Conservation (phyloP, 2,329 filamentous ascomycete genomes). For the Thielaviopsis punctulata region DNA sequence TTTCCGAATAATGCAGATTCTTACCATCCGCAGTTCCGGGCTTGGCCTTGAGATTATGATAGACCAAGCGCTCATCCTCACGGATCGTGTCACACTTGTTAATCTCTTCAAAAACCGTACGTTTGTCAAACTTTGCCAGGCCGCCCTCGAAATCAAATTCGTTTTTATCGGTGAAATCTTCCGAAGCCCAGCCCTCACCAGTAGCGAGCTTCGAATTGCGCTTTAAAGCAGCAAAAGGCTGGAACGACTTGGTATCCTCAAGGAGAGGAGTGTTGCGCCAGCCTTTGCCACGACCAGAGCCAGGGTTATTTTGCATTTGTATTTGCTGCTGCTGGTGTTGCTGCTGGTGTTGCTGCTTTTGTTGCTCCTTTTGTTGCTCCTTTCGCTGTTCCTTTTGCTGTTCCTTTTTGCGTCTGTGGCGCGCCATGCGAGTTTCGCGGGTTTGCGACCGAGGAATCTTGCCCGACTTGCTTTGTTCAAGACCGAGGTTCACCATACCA, state of each 20-base stretch:
- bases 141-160: conserved; percentile 90
- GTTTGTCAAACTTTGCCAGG: conserved; percentile 88
- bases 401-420: conserved; percentile 6
- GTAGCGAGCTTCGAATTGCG: conserved; percentile 18
- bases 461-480: neutral
- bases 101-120: conserved; percentile 80
- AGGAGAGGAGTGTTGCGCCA: conserved; percentile 44
- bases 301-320: neutral
- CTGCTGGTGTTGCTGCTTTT: neutral
- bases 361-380: neutral
- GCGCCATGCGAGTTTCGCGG: conserved; percentile 4
- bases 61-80: conserved; percentile 80
- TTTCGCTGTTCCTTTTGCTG: neutral
- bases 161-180: conserved; percentile 87
- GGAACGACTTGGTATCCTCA: conserved; percentile 39
- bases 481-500: neutral
- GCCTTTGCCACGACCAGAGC: conserved; percentile 27
- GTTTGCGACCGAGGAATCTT: neutral
- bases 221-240: conserved; percentile 44
- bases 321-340: neutral
- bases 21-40: conserved; percentile 65
- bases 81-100: conserved; percentile 73
- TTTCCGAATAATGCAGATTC: conserved; percentile 82
- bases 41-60: conserved; percentile 59
- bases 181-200: conserved; percentile 71